Evolutionary conservation across 2,329 filamentous ascomycete genomes (phyloP), one percentile per base, ranked within the genome.

Genomic region (Pseudocercospora cruenta): DNA sequence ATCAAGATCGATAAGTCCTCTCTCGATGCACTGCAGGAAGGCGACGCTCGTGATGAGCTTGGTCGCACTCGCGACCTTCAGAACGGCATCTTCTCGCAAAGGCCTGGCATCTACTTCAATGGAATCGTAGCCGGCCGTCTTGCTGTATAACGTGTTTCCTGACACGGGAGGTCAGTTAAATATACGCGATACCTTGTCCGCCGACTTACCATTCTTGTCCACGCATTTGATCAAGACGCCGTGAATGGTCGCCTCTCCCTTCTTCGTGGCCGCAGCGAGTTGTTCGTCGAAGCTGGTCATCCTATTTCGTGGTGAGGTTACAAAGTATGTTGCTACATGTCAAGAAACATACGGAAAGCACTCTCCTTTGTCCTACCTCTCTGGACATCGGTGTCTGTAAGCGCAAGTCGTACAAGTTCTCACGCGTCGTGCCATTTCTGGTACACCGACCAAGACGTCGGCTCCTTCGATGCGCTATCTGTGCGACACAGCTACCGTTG

Each of bases 1-100:
- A 7, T 82, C 79, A 0, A 87, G 76, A 1, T 72, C 72, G 0
- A 87, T 69, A 0, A 82, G 74, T 0, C 83, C 84, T 6, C 82
- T 78, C 33, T 88, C 85, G 1, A 88, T 83, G 58, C 84, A 82
- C 65, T 87, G 83, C 14, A 88, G 71, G 0, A 81, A 80, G 1
- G 85, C 82, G 61, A 88, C 80, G 2, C 81, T 80, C 2, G 85
- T 81, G 60, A 86, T 69, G 3, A 88, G 74, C 60, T 83, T 82
- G 22, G 80, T 82, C 31, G 70, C 68, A 16, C 74, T 77, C 22
- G 76, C 77, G 2, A 78, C 66, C 31, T 72, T 69, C 49, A 77
- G 69, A 6, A 74, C 63, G 9, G 72, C 75, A 53, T 78, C 72
- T 19, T 72, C 68, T 28, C 71, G 58, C 36, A 78, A 67, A 3